Evolutionary conservation across 176 grass and related monocot species (phyloP).

Genomic region (Lolium multiflorum): DNA sequence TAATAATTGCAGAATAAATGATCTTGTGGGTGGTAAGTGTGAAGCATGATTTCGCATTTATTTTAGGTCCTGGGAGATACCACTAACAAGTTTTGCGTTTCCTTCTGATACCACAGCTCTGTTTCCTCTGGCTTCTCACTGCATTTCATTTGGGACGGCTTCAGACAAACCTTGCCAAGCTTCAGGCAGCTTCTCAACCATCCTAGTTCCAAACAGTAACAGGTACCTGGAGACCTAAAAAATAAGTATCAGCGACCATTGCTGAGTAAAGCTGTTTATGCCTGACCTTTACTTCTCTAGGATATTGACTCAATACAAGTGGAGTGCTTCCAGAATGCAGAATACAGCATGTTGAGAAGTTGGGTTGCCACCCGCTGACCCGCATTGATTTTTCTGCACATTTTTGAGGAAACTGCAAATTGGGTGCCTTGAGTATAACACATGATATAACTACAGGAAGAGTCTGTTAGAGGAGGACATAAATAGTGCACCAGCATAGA

Average conservation of each 20-base stretch:
- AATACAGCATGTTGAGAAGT: background rate
- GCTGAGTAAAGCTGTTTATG: background rate
- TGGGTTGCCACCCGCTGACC: background rate
- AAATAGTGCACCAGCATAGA: background rate
- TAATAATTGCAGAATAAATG: background rate
- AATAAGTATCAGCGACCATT: background rate
- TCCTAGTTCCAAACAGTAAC: conserved; percentile 22
- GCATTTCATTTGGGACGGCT: conserved; percentile 85
- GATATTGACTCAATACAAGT: background rate
- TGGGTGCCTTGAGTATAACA: background rate
- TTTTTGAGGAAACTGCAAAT: background rate
- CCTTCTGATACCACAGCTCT: conserved; percentile 70
- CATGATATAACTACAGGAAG: background rate
- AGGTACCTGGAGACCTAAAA: background rate
- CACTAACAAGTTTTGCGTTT: background rate
- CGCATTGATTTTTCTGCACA: background rate
- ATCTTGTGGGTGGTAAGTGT: background rate
- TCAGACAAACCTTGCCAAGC: conserved; percentile 71
- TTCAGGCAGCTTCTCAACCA: conserved; percentile 48
- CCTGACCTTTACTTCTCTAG: background rate
- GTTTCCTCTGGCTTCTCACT: conserved; percentile 75
- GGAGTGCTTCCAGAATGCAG: background rate
- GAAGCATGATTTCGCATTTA: background rate
- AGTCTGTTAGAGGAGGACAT: background rate
- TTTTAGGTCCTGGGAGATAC: background rate